Percentiles rank a stretch among this genome's conserved stretches.
Evolutionary conservation across 78 protist genomes (phyloP).

Genomic region (Monosiga brevicollis): DNA sequence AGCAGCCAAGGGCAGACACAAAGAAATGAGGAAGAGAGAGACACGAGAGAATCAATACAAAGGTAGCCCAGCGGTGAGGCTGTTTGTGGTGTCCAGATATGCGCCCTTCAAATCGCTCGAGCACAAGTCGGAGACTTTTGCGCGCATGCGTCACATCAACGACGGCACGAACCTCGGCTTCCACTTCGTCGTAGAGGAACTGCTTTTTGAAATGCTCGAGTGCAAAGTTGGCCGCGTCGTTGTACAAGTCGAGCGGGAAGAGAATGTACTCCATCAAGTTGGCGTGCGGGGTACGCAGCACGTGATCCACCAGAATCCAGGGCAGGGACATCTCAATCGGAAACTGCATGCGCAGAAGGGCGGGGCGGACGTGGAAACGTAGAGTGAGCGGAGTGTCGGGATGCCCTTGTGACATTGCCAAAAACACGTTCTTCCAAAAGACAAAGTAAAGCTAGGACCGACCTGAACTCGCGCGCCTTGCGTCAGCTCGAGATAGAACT

Average conservation of each 20-base stretch:
- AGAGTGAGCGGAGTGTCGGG: no score
- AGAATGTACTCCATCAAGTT: slow-evolving; percentile 20
- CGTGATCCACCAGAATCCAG: slow-evolving; percentile 72
- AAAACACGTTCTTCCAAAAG: background rate
- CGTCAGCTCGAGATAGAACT: slow-evolving; percentile 55
- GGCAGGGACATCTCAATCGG: slow-evolving; percentile 80
- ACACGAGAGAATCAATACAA: no score
- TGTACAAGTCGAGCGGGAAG: slow-evolving; percentile 74
- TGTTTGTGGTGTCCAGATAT: no score
- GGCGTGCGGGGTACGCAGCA: slow-evolving; percentile 41
- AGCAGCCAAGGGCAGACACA: no score
- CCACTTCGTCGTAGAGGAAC: slow-evolving; percentile 72
- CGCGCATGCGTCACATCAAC: no score
- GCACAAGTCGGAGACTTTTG: background rate
- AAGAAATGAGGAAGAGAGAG: no score
- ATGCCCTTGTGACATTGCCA: background rate
- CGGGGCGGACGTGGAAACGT: no score
- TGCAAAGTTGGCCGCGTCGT: slow-evolving; percentile 70
- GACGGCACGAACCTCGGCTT: slow-evolving; percentile 56
- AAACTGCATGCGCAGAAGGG: slow-evolving; percentile 37
- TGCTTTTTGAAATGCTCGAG: slow-evolving; percentile 39
- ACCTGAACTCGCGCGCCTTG: slow-evolving; percentile 22
- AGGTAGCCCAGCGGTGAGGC: no score
- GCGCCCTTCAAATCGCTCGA: no score
- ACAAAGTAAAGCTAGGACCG: slow-evolving; percentile 42